phyloP scores from a whole-genome alignment of 495 filamentous ascomycete genomes.

The Daldinia vernicosa region DNA sequence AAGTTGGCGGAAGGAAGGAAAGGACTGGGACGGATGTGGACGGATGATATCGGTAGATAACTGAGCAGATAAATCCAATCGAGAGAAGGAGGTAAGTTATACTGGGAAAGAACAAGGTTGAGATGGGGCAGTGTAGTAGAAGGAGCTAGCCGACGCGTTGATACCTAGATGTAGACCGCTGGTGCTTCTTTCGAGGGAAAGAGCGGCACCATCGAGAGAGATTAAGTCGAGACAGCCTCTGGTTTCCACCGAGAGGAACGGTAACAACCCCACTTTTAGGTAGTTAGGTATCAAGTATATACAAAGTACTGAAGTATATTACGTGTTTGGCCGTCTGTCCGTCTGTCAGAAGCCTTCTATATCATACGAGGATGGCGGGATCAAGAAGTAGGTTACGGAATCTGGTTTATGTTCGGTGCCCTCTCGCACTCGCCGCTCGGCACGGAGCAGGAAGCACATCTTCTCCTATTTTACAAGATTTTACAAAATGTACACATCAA shows the following conservation, averaged over 20 bases:
- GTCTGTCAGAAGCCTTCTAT: conserved; percentile 23
- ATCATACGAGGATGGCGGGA: neutral
- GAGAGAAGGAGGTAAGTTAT: conserved; percentile 26
- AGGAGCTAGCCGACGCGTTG: neutral
- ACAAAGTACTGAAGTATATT: conserved; percentile 26
- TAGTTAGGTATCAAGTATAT: conserved; percentile 39
- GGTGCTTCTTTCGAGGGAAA: conserved; percentile 30
- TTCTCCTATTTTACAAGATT: neutral
- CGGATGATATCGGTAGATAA: neutral
- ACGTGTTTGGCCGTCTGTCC: neutral
- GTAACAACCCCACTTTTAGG: conserved; percentile 37
- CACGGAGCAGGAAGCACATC: neutral
- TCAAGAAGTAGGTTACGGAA: neutral
- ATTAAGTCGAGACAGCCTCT: conserved; percentile 42
- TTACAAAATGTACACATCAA: neutral
- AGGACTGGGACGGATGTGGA: neutral
- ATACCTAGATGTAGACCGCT: conserved; percentile 1
- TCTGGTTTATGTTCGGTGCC: conserved; percentile 4
- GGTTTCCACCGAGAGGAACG: conserved; percentile 35
- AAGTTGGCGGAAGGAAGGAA: neutral
- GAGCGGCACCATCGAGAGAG: conserved; percentile 32
- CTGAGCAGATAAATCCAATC: neutral
- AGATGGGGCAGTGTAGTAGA: conserved; percentile 1
- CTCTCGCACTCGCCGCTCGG: conserved; percentile 15
- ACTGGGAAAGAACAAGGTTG: conserved; percentile 10